Percentiles rank a stretch among this genome's conserved stretches.
Evolutionary conservation across 2,329 filamentous ascomycete species (phyloP).

Genomic region (Acrocalymma vagum): DNA sequence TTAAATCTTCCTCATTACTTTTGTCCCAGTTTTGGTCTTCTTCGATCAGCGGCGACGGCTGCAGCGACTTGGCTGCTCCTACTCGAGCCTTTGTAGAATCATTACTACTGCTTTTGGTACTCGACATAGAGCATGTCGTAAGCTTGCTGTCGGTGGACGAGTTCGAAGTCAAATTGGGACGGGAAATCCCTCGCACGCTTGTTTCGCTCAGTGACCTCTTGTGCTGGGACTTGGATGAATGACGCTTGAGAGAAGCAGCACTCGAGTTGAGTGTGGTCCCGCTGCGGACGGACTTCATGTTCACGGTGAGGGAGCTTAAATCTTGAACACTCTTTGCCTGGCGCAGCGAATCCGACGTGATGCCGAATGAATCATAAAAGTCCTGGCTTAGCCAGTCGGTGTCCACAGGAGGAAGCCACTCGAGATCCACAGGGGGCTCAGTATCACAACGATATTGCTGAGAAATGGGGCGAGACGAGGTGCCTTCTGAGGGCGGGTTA

Average conservation of each 20-base stretch:
- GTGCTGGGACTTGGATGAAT: conserved; percentile 30
- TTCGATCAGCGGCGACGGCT: conserved; percentile 30
- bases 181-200: conserved; percentile 26
- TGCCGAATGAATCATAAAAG: conserved; percentile 10
- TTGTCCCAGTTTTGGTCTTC: conserved; percentile 26
- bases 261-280: conserved; percentile 28
- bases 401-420: no score
- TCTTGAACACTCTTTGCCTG: conserved; percentile 25
- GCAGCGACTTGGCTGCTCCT: conserved; percentile 25
- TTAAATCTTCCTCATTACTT: conserved; percentile 16
- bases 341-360: conserved; percentile 20
- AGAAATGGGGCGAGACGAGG: conserved; percentile 19
- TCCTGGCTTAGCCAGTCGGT: no score
- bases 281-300: conserved; percentile 36
- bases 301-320: conserved; percentile 11
- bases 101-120: conserved; percentile 23
- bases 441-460: conserved; percentile 20
- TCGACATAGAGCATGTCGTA: conserved; percentile 26
- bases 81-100: conserved; percentile 26
- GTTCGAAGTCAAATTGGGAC: conserved; percentile 25
- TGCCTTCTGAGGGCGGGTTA: conserved; percentile 21
- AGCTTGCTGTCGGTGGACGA: conserved; percentile 33
- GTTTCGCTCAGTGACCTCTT: conserved; percentile 32
- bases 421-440: conserved; percentile 11
- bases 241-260: conserved; percentile 23